Percentiles rank a stretch among this genome's conserved stretches.
Evolutionary conservation across 2,329 filamentous ascomycete genomes (phyloP).

Genomic region (Talaromyces sp.): DNA sequence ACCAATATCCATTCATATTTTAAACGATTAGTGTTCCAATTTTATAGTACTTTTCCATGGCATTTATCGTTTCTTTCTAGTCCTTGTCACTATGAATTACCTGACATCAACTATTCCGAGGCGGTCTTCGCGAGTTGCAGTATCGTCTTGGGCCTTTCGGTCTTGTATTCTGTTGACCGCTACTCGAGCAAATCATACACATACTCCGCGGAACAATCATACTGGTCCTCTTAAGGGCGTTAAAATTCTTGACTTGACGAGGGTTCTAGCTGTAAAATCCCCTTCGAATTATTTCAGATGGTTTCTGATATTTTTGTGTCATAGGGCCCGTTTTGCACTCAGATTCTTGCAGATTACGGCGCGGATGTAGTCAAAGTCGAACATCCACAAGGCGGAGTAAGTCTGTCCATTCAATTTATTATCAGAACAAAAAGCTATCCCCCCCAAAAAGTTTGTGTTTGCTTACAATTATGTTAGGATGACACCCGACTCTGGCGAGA

Average conservation of each 20-base stretch:
- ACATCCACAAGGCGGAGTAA: slow-evolving; percentile 3
- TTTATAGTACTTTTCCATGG: not conserved
- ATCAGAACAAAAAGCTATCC: slow-evolving; percentile 15
- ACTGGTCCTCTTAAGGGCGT: not conserved
- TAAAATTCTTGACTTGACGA: slow-evolving; percentile 3
- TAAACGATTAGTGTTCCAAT: not conserved
- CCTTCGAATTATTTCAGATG: not conserved
- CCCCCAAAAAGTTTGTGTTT: not conserved
- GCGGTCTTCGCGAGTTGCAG: not conserved
- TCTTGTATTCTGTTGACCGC: not conserved
- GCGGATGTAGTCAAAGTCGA: slow-evolving; percentile 36
- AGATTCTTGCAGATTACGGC: slow-evolving; percentile 25
- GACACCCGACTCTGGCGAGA: slow-evolving; percentile 13
- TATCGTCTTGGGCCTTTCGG: not conserved
- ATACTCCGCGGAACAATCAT: not conserved
- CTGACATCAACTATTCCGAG: not conserved
- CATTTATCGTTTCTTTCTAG: not conserved
- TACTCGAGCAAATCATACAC: not conserved
- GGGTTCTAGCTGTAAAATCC: slow-evolving; percentile 1
- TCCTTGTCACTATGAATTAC: not conserved
- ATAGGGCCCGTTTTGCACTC: slow-evolving; percentile 9
- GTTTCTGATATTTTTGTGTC: not conserved
- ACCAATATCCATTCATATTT: not conserved
- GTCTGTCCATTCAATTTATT: not conserved
- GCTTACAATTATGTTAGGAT: not conserved